Base-by-base conservation (phyloP, 257 asterid genomes). In the Striga asiatica region DNA sequence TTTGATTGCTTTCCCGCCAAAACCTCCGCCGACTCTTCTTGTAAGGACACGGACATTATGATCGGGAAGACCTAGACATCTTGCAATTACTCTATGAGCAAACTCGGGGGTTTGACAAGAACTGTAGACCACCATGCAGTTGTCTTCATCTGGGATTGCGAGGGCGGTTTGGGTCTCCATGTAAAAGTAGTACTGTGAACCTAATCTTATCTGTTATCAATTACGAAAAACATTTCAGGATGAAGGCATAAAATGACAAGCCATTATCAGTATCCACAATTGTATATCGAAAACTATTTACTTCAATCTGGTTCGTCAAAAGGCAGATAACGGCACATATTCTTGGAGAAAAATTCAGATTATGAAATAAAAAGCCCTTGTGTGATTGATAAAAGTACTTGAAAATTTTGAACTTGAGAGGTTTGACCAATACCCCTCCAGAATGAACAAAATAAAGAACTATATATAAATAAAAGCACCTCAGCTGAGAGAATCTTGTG, bases 61-160 rank as follows among this genome's bases (percentile, higher is more conserved):
- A 58, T 72, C 80, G 5, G 87, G 89, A 61, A 83, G 27, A 35
- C 94, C 89, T 1, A 83, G 87, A 69, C 89, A 83, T 69, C 65
- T 74, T 52, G 89, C 84, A 17, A 83, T 81, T 48, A 54, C 82
- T 11, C 13, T 55, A 13, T 83, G 82, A 27, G 74, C 63, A 29
- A 11, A 54, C 72, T 83, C 94, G 2, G 89, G 84, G 66, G 20
- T 42, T 58, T 83, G 94, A 38, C 24, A 60, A 31, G 94, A 83
- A 63, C 82, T 74, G 61, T 81, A 81, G 62, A 84, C 84, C 68
- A 74, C 78, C 82, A 81, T 80, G 70, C 82, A 69, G 59, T 83
- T 78, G 82, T 83, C 94, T 71, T 83, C 94, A 56, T 83, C 94
- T 22, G 94, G 94, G 45, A 83, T 49, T 7, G 94, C 89, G 12